Evolutionary conservation across 805 yeast genomes (phyloP), one percentile per base, ranked within the genome.

Genomic region (Danielia oregonensis): DNA sequence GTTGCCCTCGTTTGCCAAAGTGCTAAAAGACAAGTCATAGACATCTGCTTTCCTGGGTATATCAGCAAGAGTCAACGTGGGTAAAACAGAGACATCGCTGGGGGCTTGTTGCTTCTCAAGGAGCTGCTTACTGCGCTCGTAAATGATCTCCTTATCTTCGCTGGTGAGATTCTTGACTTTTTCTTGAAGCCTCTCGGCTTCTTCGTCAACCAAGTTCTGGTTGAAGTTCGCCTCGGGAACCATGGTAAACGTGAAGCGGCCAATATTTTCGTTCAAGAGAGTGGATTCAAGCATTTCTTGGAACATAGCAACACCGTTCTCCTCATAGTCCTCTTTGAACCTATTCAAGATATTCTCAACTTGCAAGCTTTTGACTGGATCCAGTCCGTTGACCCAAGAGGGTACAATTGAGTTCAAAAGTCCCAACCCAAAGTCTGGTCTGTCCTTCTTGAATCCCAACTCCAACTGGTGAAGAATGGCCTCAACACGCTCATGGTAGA

Each of bases 391-490:
- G 33, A 84, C 80, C 86, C 96, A 88, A 7, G 86, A 79, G 6
- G 95, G 86, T n/a, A 86, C 74, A 6, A 93, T 43, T 1, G 86
- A 72, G 53, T 78, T 78, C 22, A 91, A 65, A 30, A 91, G 55
- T 24, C 79, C 79, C 66, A 93, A 64, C 8, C 98, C 98, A 64
- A 87, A 93, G 40, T 86, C 85, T 0, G 97, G 81, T 47, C 82
- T 88, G 43, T 88, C 94, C 46, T 87, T 89, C 48, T 86, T 86
- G 55, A 86, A 81, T 23, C 78, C 61, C 19, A 93, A 62, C 56
- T 93, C 98, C 23, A 88, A 61, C 55, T 89, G 97, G 57, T 88
- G 94, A 24, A 93, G 68, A 32, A 91, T 76, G 0, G 95, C 97
- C 36, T 84, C 81, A n/a, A 93, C 73, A 49, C 86, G 49, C 17